Conservation (phyloP, 2,329 filamentous ascomycete genomes). For the Didymella sp. region DNA sequence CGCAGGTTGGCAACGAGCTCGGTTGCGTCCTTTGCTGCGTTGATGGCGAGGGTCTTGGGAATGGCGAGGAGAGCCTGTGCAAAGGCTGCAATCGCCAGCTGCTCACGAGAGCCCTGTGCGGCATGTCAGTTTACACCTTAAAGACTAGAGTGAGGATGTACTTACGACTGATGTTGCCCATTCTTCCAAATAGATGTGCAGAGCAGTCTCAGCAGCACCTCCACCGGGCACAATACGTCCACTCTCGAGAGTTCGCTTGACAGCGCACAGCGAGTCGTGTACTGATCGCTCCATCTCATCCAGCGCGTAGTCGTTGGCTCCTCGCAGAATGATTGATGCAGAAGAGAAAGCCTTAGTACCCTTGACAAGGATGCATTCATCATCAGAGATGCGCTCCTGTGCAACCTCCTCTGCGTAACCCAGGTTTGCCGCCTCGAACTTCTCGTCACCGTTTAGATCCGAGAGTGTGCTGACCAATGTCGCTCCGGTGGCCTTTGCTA, state of each 20-base stretch:
- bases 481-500: conserved; percentile 94
- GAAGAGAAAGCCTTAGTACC: conserved; percentile 94
- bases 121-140: conserved; percentile 7
- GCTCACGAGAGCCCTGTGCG: conserved; percentile 80
- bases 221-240: conserved; percentile 96
- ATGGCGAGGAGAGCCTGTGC: conserved; percentile 93
- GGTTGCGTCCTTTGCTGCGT: conserved; percentile 94
- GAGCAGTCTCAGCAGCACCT: conserved; percentile 95
- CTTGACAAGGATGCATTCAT: conserved; percentile 97
- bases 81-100: conserved; percentile 97
- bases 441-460: conserved; percentile 96
- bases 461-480: conserved; percentile 92
- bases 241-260: conserved; percentile 96
- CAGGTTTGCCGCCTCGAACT: conserved; percentile 88
- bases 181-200: conserved; percentile 99
- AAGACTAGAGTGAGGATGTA: conserved; percentile 21
- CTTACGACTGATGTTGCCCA: conserved; percentile 92
- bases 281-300: conserved; percentile 99
- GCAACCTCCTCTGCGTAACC: conserved; percentile 93
- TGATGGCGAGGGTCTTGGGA: conserved; percentile 94
- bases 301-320: conserved; percentile 92
- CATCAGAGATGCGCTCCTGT: conserved; percentile 98
- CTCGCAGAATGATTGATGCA: conserved; percentile 93
- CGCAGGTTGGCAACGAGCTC: conserved; percentile 96
- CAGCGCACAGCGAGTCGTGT: conserved; percentile 94